Evolutionary conservation across 2,329 filamentous ascomycete species (phyloP), one percentile per base, ranked within the genome.

Genomic region (Daldinia sp.): DNA sequence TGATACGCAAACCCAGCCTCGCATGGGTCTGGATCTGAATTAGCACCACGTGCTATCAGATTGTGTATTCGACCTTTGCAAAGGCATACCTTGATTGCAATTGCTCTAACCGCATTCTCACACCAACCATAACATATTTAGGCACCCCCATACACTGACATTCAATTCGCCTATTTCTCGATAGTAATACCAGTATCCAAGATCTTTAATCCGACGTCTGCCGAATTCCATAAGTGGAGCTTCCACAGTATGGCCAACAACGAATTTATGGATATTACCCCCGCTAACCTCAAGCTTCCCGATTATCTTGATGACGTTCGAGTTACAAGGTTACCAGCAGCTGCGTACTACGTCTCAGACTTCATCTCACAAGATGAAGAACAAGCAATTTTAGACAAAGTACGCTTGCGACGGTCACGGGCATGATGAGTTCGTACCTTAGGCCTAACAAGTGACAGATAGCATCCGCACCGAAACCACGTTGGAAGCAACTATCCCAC

Each of bases 401-500:
- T 91, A 54, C 52, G 56, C 37, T 37, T 37, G 27, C 30, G 27
- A 34, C 53, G n/a, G 37, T 25, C n/a, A 37, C 45, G 13, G n/a
- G 39, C 37, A n/a, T 58, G 47, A 41, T 61, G 29, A 27, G 39
- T 43, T 32, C 69, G 70, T 19, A 15, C 51, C 9, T 32, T 21
- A 47, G 61, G 57, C 27, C 77, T 85, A 23, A 75, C 84, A 45
- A 15, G 10, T 79, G 70, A 50, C 70, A 82, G 83, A 85, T 90
- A 70, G 79, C 81, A 52, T 81, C 85, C 43, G 88, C 87, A 0
- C 90, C 91, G 23, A 89, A 88, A 66, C 89, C 91, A 23, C 85
- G 89, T 74, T 99, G 95, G 94, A 94, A 92, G 65, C 85, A 90
- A 50, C 89, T 99, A 57, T 87, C 90, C n/a, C 92, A 93, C 76